Evolutionary conservation across 2,329 filamentous ascomycete species (phyloP).

Genomic region (Chrysoporthe puriensis): DNA sequence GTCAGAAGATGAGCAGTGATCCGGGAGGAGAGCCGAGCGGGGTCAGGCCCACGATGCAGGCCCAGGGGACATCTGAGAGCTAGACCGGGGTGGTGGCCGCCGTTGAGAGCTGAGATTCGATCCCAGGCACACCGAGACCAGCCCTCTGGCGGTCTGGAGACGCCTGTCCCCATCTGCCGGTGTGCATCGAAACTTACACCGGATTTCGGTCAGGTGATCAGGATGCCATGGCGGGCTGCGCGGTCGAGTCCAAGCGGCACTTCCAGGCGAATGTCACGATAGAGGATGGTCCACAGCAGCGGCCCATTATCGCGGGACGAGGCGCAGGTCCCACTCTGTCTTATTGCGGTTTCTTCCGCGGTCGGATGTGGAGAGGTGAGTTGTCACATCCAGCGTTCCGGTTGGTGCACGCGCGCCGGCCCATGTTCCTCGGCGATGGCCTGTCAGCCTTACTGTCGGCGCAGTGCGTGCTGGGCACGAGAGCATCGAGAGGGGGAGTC

Average conservation of each 20-base stretch:
- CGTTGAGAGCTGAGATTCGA: too few species aligned
- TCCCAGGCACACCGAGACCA: background rate
- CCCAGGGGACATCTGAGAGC: background rate
- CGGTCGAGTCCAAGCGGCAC: background rate
- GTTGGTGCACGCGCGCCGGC: background rate
- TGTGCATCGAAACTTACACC: background rate
- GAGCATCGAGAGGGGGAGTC: too few species aligned
- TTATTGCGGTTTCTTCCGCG: constrained; percentile 11
- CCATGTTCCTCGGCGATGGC: background rate
- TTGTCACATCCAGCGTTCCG: background rate
- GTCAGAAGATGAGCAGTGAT: constrained; percentile 10
- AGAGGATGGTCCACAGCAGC: constrained; percentile 11
- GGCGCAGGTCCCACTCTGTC: constrained; percentile 18
- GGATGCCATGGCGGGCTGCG: background rate
- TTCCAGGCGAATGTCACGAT: background rate
- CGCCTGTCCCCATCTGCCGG: background rate
- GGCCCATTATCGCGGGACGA: constrained; percentile 25
- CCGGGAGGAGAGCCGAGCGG: constrained; percentile 22
- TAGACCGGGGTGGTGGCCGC: background rate
- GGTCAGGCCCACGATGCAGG: constrained; percentile 11
- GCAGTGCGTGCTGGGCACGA: too few species aligned
- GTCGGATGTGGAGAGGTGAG: background rate
- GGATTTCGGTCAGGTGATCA: too few species aligned
- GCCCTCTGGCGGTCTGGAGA: background rate
- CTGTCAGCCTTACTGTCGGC: too few species aligned